Evolutionary conservation across 345 rosid genomes (phyloP), one percentile per base, ranked within the genome.

Genomic region (Linum lewisii): DNA sequence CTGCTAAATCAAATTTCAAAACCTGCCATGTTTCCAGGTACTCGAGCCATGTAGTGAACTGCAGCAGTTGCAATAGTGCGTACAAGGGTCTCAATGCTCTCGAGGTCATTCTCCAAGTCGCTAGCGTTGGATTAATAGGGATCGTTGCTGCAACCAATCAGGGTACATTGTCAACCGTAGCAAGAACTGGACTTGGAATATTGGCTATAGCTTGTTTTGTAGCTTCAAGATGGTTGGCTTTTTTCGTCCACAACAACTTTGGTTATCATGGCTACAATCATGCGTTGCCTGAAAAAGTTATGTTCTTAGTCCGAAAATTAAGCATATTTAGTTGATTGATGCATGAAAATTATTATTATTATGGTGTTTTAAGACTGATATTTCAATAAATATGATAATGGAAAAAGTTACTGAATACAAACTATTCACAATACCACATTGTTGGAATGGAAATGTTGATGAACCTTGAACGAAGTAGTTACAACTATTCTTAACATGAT

Each of bases 401-500:
- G 13, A 42, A 10, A 26, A 26, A 26, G 3, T n/a, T n/a, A n/a
- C n/a, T n/a, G n/a, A n/a, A n/a, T n/a, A n/a, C n/a, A n/a, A n/a
- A n/a, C n/a, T n/a, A n/a, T n/a, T n/a, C n/a, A n/a, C n/a, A n/a
- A n/a, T n/a, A n/a, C n/a, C n/a, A n/a, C n/a, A n/a, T n/a, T n/a
- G n/a, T n/a, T n/a, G n/a, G n/a, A n/a, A n/a, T n/a, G n/a, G n/a
- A n/a, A n/a, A n/a, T n/a, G n/a, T n/a, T n/a, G n/a, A n/a, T n/a
- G n/a, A n/a, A n/a, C n/a, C n/a, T 29, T 8, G 7, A 29, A 29
- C 34, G 7, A 29, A 29, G 4, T 29, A 29, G 34, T 29, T 29
- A 4, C 7, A 29, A 8, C 34, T 3, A 5, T 29, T 16, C 26
- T 29, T 21, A 57, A 14, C 18, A 77, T 21, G 83, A 81, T 11